A percentile compares a stretch with the other conserved stretches of the same genome.
These are phyloP conservation scores for Acrodontium crateriforme DNA, from an alignment of 2,329 filamentous ascomycete genomes.

Conservation along the genomic window DNA sequence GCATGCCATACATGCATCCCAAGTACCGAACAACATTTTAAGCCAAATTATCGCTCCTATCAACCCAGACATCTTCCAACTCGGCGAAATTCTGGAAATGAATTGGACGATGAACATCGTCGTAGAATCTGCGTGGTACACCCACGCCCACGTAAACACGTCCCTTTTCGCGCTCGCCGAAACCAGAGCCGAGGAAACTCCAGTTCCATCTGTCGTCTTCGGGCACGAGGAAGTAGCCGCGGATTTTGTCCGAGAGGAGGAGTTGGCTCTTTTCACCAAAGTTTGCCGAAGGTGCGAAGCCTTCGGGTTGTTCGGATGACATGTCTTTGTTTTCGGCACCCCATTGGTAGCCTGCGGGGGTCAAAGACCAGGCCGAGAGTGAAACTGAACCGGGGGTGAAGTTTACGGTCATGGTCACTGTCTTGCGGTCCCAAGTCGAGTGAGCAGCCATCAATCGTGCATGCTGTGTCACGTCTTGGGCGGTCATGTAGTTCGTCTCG, in stretches of 20 bases:
- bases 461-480: constrained; percentile 87
- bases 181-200: constrained; percentile 88
- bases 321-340: constrained; percentile 90
- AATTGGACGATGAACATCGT: constrained; percentile 75
- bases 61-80: constrained; percentile 92
- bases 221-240: constrained; percentile 91
- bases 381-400: constrained; percentile 97
- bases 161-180: constrained; percentile 71
- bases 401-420: constrained; percentile 84
- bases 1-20: no score
- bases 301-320: constrained; percentile 82
- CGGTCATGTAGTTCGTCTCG: constrained; percentile 92
- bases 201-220: constrained; percentile 92
- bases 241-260: constrained; percentile 80
- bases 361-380: constrained; percentile 83
- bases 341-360: constrained; percentile 89
- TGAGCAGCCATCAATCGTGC: constrained; percentile 79
- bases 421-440: constrained; percentile 71
- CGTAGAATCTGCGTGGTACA: constrained; percentile 78
- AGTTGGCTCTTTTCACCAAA: constrained; percentile 96
- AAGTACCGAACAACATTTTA: constrained; percentile 34
- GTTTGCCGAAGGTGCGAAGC: constrained; percentile 58
- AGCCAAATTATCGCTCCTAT: constrained; percentile 84
- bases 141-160: constrained; percentile 85
- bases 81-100: constrained; percentile 98